Evolutionary conservation across 1,139 yeast genomes (phyloP), one percentile per base, ranked within the genome.

Genomic region (Candida sp.): DNA sequence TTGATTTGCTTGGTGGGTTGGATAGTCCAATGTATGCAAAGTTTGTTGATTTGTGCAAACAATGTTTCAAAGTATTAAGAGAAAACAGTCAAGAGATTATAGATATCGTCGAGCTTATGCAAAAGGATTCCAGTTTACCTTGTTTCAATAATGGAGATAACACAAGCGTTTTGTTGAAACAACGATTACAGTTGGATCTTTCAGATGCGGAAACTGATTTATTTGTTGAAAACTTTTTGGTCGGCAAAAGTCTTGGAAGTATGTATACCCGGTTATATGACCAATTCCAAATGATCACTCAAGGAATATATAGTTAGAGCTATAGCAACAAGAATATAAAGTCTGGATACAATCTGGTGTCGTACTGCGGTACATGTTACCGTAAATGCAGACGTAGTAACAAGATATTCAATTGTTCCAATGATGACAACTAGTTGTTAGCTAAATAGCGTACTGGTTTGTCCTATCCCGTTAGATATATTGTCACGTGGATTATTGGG

Each of bases 241-340:
- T 94, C 30, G 89, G 83, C 32, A 92, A 88, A 68, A 90, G 97
- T 62, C 60, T 88, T 50, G 96, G 96, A n/a, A 90, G 94, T 62
- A 80, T 90, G 58, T 94, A 92, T 69, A 94, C 99, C 0, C 77
- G 98, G 58, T 73, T 94, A 38, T 94, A 94, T 64, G 99, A 94
- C 66, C 98, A 93, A 67, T 94, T 89, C 72, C 99, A 94, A 71
- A 73, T 94, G 68, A 72, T 92, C 47, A 92, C 98, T 0, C 99
- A 94, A 69, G 99, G 99, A 41, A 94, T 93, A 28, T 92, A 90
- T 66, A 86, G 88, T 62, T 85, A 54, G 17, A 28, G n/a, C n/a
- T n/a, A n/a, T n/a, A n/a, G n/a, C n/a, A n/a, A n/a, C n/a, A n/a
- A n/a, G n/a, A n/a, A n/a, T n/a, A n/a, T n/a, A n/a, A n/a, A n/a